phyloP scores from a whole-genome alignment of 2,329 filamentous ascomycete genomes.

The Neonectria punicea region DNA sequence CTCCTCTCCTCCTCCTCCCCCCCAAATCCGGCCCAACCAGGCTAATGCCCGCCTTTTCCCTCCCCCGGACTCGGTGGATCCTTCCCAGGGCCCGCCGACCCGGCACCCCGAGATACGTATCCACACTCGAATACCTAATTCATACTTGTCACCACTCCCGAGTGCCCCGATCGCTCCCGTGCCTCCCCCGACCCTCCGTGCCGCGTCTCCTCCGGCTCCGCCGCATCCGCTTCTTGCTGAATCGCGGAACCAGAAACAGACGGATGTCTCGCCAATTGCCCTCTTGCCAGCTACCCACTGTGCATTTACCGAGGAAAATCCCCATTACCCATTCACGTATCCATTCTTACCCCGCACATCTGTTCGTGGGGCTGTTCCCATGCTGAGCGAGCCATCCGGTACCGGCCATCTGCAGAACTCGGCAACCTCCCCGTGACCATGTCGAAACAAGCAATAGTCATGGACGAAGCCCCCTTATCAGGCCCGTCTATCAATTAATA shows the following conservation, averaged over 20 bases:
- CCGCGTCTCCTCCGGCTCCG: constrained; percentile 16
- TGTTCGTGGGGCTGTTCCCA: neutral
- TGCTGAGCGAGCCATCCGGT: neutral
- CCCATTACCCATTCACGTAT: neutral
- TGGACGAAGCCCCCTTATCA: neutral
- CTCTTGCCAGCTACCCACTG: neutral
- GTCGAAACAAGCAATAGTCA: neutral
- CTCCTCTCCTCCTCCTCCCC: neutral
- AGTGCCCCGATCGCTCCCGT: constrained; percentile 22
- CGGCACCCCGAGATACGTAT: constrained; percentile 40
- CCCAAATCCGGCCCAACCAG: neutral
- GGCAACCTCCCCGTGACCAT: neutral
- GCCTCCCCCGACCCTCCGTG: constrained; percentile 17
- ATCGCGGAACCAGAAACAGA: neutral
- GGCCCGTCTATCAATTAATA: neutral
- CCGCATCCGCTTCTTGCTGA: constrained; percentile 2
- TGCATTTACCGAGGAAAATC: neutral
- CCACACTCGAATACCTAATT: constrained; percentile 38
- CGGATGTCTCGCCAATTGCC: neutral
- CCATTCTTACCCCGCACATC: neutral
- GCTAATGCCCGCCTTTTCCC: neutral
- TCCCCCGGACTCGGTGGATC: constrained; percentile 32
- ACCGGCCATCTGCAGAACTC: constrained; percentile 1
- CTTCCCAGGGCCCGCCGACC: constrained; percentile 35
- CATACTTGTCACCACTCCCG: constrained; percentile 42